Conservation (phyloP, 2,329 filamentous ascomycete genomes). For the Clarireedia monteithiana region DNA sequence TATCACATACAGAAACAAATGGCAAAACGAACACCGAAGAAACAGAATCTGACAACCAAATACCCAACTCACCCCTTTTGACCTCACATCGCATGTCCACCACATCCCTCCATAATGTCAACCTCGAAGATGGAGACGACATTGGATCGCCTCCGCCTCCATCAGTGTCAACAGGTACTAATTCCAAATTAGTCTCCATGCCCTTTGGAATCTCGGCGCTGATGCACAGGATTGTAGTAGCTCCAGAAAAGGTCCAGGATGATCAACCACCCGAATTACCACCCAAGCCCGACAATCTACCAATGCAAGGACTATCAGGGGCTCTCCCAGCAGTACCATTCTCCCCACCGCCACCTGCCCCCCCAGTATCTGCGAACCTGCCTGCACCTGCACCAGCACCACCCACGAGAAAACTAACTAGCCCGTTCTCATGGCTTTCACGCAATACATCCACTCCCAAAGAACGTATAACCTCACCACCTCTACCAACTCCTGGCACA, state of each 20-base stretch:
- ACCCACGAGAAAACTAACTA: slow-evolving; percentile 64
- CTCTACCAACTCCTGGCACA: slow-evolving; percentile 32
- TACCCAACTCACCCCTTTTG: slow-evolving; percentile 40
- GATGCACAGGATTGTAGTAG: slow-evolving; percentile 13
- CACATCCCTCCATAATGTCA: slow-evolving; percentile 54
- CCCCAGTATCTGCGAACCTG: slow-evolving; percentile 12
- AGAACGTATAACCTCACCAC: slow-evolving; percentile 46
- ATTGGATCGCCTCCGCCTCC: slow-evolving; percentile 10
- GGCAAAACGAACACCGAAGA: slow-evolving; percentile 24
- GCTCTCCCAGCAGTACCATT: slow-evolving; percentile 67
- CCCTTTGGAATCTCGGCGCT: not conserved
- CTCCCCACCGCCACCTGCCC: slow-evolving; percentile 38
- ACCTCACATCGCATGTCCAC: slow-evolving; percentile 45
- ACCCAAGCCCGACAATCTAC: slow-evolving; percentile 30
- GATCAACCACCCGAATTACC: slow-evolving; percentile 16
- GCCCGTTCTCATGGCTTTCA: slow-evolving; percentile 81
- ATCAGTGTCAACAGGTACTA: slow-evolving; percentile 6
- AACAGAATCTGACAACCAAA: slow-evolving; percentile 18
- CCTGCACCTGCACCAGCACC: slow-evolving; percentile 21
- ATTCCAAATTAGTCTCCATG: slow-evolving; percentile 3
- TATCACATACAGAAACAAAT: slow-evolving; percentile 22
- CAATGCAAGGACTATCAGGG: slow-evolving; percentile 61
- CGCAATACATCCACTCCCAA: slow-evolving; percentile 54
- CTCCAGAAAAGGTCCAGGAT: slow-evolving; percentile 25
- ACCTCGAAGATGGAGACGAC: slow-evolving; percentile 39